Conservation (phyloP, 352 stramenopile species). For the Pythium grandisporangium region DNA sequence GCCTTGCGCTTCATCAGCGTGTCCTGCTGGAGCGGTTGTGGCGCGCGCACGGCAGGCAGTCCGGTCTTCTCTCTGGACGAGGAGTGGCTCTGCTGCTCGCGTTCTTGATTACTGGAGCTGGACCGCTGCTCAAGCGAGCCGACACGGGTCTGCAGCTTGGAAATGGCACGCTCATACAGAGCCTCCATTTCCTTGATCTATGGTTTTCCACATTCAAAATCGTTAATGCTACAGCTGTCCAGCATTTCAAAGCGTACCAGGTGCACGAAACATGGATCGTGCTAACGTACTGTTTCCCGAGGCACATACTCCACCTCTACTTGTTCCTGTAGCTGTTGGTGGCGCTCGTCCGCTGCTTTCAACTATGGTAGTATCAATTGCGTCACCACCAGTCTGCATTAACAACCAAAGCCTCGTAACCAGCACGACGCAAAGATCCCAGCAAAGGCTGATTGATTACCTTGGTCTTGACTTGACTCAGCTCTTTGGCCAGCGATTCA, state of each 20-base stretch:
- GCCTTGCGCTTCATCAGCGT: constrained; percentile 10
- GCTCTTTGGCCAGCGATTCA: constrained; percentile 17
- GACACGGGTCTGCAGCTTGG: constrained; percentile 60
- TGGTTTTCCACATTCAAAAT: no score
- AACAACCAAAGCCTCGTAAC: no score
- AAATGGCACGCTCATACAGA: constrained; percentile 61
- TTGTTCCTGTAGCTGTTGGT: constrained; percentile 9
- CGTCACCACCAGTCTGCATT: no score
- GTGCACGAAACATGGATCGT: no score
- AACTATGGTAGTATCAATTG: constrained; percentile 1
- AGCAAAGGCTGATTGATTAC: no score
- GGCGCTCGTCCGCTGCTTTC: neutral
- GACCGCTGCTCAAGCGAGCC: constrained; percentile 31
- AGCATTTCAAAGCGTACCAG: no score
- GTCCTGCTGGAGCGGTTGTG: neutral
- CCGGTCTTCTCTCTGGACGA: neutral
- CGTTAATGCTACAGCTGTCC: no score
- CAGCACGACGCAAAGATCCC: no score
- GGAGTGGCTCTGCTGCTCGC: neutral
- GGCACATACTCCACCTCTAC: constrained; percentile 9
- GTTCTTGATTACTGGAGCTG: constrained; percentile 9
- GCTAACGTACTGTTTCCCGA: constrained; percentile 4
- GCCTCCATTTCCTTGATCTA: constrained; percentile 67
- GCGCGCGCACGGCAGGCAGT: constrained; percentile 6
- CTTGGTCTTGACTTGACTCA: constrained; percentile 25